Evolutionary conservation across 2,329 filamentous ascomycete species (phyloP), one percentile per base, ranked within the genome.

Genomic region (Fusarium veterinarium): DNA sequence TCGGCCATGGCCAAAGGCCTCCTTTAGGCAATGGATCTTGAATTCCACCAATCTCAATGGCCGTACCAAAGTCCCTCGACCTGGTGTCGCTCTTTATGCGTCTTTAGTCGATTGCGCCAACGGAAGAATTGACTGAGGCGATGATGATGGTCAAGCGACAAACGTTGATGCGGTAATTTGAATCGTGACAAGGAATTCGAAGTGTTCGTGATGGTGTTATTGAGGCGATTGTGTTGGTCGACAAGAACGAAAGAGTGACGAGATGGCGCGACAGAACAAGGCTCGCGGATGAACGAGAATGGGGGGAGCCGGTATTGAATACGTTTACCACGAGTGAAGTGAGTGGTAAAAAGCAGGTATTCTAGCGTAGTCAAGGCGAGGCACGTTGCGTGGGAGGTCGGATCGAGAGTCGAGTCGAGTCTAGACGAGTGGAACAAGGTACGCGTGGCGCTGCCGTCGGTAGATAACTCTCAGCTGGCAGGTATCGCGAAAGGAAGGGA

Each of bases 1-100:
- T 75, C 76, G 71, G 73, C 74, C 78, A 80, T 80, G 78, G 75
- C 77, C 73, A 71, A 68, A 59, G 67, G 75, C 76, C 76, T 53
- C 60, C 51, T 67, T 69, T 64, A 52, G 67, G 63, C 53, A 61
- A 59, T 57, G 53, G 13, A 46, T 69, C 67, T 67, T 69, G 67
- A 68, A 71, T 67, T 71, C 68, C 73, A 69, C 72, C 75, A 77
- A 63, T 63, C 63, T 64, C 41, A 53, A 41, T 53, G 25, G 19
- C 49, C 31, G 64, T 67, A 52, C 58, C 49, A 30, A 51, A 59
- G 30, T 52, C 44, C 44, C 55, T 64, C 41, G 55, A 60, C 69
- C 52, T 49, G 38, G 48, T 61, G 62, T 68, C 42, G 53, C 56
- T 59, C 62, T 61, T 60, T 64, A 45, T 53, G 20, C 37, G 44